Percentiles rank a stretch among this genome's conserved stretches.
Conservation (phyloP, 2,329 filamentous ascomycete species). For the Botrytis fragariae region DNA sequence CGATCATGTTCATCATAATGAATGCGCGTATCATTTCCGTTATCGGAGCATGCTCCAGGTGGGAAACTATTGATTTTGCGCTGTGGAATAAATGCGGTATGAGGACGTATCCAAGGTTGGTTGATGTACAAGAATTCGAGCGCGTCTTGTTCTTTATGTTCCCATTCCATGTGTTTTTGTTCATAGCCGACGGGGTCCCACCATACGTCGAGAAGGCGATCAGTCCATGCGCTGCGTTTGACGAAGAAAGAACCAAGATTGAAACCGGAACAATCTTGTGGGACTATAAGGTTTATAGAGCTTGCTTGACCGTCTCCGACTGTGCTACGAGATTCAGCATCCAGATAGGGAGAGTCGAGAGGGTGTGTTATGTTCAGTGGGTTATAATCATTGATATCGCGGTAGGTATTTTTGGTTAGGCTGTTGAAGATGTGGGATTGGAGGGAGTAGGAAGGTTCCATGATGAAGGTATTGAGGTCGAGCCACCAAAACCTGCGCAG, state of each 20-base stretch:
- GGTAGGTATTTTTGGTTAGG: slow-evolving; percentile 72
- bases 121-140: slow-evolving; percentile 87
- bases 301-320: slow-evolving; percentile 73
- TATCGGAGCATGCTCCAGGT: slow-evolving; percentile 79
- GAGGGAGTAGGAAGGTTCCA: slow-evolving; percentile 90
- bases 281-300: slow-evolving; percentile 83
- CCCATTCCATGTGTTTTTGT: slow-evolving; percentile 98
- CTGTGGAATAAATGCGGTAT: slow-evolving; percentile 85
- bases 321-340: slow-evolving; percentile 67
- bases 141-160: slow-evolving; percentile 97
- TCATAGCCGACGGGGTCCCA: slow-evolving; percentile 98
- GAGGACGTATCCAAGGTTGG: slow-evolving; percentile 88
- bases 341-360: slow-evolving; percentile 69
- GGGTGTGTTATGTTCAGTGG: slow-evolving; percentile 92
- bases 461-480: slow-evolving; percentile 95
- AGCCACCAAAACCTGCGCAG: slow-evolving; percentile 97
- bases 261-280: slow-evolving; percentile 94
- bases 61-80: slow-evolving; percentile 95
- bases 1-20: slow-evolving; percentile 85
- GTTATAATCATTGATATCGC: slow-evolving; percentile 95
- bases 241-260: slow-evolving; percentile 96
- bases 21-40: slow-evolving; percentile 69
- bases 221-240: slow-evolving; percentile 80
- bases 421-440: slow-evolving; percentile 87
- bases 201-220: slow-evolving; percentile 90